These are phyloP conservation scores for Toxoplasma gondii DNA, from an alignment of 169 alveolate species.

Conservation along the genomic window DNA sequence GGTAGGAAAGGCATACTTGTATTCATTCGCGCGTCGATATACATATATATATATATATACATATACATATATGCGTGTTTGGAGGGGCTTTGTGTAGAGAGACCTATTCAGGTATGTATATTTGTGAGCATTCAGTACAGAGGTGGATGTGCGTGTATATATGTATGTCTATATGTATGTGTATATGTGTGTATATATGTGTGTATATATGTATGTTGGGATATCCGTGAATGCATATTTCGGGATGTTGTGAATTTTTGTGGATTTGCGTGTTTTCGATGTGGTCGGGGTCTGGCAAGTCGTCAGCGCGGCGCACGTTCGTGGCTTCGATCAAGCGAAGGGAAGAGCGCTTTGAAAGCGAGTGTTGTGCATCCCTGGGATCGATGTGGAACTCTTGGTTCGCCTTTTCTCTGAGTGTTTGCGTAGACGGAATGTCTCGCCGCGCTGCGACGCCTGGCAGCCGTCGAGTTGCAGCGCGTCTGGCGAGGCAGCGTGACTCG, in stretches of 20 bases:
- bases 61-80: no score
- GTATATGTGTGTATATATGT: not conserved
- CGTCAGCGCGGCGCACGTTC: no score
- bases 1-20: not conserved
- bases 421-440: slow-evolving; percentile 16
- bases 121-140: no score
- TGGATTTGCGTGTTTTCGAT: not conserved
- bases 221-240: not conserved
- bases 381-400: not conserved
- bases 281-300: not conserved
- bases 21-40: no score
- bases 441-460: slow-evolving; percentile 37
- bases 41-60: no score
- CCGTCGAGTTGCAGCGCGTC: slow-evolving; percentile 46
- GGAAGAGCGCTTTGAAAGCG: not conserved
- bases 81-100: no score
- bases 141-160: not conserved
- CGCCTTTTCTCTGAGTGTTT: not conserved
- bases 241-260: not conserved
- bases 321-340: no score
- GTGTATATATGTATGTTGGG: not conserved
- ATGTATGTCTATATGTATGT: not conserved
- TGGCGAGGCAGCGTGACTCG: slow-evolving; percentile 55
- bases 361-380: not conserved
- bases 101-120: no score